phyloP scores from a whole-genome alignment of 352 stramenopile species.

The Pilasporangium apinafurcum region DNA sequence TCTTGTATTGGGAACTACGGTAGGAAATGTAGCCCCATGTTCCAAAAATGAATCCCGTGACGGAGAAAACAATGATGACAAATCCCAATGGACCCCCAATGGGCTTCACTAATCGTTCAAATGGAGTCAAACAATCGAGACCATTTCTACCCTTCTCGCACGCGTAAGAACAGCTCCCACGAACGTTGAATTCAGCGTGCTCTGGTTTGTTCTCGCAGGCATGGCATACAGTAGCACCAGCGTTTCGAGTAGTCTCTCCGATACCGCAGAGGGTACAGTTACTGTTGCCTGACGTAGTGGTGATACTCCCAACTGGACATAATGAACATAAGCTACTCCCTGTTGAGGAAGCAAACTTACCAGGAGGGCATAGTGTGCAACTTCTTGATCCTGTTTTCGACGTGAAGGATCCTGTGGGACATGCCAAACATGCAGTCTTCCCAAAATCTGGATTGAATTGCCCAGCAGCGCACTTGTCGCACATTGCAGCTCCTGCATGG shows the following conservation, averaged over 20 bases:
- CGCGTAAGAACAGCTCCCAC: slow-evolving; percentile 73
- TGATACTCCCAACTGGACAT: slow-evolving; percentile 60
- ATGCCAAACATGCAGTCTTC: slow-evolving; percentile 52
- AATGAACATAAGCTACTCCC: slow-evolving; percentile 40
- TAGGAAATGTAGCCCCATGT: slow-evolving; percentile 71
- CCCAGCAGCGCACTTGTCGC: slow-evolving; percentile 40
- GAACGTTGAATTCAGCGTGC: slow-evolving; percentile 72
- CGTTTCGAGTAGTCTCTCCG: slow-evolving; percentile 56
- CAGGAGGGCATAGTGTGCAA: slow-evolving; percentile 51
- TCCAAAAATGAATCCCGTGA: slow-evolving; percentile 46
- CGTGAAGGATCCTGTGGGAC: slow-evolving; percentile 50
- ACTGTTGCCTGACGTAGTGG: slow-evolving; percentile 27
- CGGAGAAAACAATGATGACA: slow-evolving; percentile 53
- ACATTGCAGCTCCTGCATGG: slow-evolving; percentile 33
- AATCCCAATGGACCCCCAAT: slow-evolving; percentile 76
- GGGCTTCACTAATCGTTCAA: slow-evolving; percentile 74
- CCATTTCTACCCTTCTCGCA: slow-evolving; percentile 76
- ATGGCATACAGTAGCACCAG: slow-evolving; percentile 37
- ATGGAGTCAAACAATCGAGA: slow-evolving; percentile 76
- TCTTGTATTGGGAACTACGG: slow-evolving; percentile 33
- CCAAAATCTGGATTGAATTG: slow-evolving; percentile 72
- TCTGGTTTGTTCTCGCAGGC: slow-evolving; percentile 53
- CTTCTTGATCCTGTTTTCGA: slow-evolving; percentile 31
- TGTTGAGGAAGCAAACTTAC: slow-evolving; percentile 33
- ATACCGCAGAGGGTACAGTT: slow-evolving; percentile 75